phyloP scores from a whole-genome alignment of 805 yeast genomes.

The Kurtzmaniella fragi region DNA sequence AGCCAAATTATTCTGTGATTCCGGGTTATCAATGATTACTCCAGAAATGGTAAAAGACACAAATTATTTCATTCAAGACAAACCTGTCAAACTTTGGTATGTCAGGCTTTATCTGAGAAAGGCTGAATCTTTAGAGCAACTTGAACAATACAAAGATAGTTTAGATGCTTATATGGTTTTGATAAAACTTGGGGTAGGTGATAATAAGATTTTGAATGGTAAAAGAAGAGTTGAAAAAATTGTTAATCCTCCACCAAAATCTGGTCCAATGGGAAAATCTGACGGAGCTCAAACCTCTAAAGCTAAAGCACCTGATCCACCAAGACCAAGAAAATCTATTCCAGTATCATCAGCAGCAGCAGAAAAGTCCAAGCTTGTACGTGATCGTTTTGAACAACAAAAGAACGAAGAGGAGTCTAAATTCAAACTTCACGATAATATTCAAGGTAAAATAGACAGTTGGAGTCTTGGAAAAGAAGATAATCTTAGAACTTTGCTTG shows the following conservation, averaged over 20 bases:
- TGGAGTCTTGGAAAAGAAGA: constrained; percentile 80
- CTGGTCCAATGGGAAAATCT: no score
- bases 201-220: constrained; percentile 67
- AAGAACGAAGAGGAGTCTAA: constrained; percentile 2
- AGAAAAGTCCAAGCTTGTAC: neutral
- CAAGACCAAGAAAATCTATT: constrained; percentile 1
- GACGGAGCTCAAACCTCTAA: no score
- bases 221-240: constrained; percentile 71
- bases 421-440: constrained; percentile 57
- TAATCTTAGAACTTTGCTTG: constrained; percentile 71
- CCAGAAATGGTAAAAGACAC: constrained; percentile 21
- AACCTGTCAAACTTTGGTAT: constrained; percentile 66
- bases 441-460: constrained; percentile 44
- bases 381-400: constrained; percentile 3
- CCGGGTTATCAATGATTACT: constrained; percentile 38
- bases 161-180: constrained; percentile 55
- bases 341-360: neutral
- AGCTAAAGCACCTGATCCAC: constrained; percentile 2
- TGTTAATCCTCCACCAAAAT: constrained; percentile 31
- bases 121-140: constrained; percentile 81
- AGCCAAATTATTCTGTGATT: constrained; percentile 42
- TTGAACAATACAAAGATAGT: constrained; percentile 67
- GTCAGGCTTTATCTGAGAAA: constrained; percentile 59
- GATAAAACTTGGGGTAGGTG: constrained; percentile 59
- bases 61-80: constrained; percentile 37